A percentile compares a stretch with the other conserved stretches of the same genome.
These are phyloP conservation scores for Myxozyma nipponensis DNA, from an alignment of 805 yeast species.

Conservation along the genomic window DNA sequence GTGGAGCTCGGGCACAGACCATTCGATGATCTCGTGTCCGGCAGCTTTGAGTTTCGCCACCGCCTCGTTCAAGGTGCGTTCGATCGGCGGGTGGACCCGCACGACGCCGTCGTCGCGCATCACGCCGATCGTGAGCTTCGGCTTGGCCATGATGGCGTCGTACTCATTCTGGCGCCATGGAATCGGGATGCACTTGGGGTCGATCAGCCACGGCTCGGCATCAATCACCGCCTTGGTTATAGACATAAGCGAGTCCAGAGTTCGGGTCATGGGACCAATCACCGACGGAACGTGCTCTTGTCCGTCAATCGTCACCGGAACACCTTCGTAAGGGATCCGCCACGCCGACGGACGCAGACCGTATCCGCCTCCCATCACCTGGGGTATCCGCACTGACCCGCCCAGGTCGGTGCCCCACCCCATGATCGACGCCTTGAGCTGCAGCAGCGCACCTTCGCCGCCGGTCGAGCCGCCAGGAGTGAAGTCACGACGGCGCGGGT, in stretches of 20 bases:
- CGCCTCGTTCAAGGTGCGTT: slow-evolving; percentile 50
- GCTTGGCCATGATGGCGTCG: slow-evolving; percentile 26
- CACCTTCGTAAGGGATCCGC: slow-evolving; percentile 33
- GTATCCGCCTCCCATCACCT: slow-evolving; percentile 44
- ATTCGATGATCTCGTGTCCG: slow-evolving; percentile 52
- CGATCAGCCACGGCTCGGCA: slow-evolving; percentile 46
- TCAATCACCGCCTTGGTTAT: slow-evolving; percentile 42
- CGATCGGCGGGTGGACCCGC: slow-evolving; percentile 55
- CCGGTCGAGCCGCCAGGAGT: slow-evolving; percentile 56
- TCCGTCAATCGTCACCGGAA: slow-evolving; percentile 44
- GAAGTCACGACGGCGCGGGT: slow-evolving; percentile 44
- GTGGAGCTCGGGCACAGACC: slow-evolving; percentile 42
- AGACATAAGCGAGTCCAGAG: slow-evolving; percentile 41
- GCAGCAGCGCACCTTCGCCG: slow-evolving; percentile 53
- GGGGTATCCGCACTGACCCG: slow-evolving; percentile 51
- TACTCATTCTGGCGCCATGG: slow-evolving; percentile 44
- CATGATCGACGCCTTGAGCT: slow-evolving; percentile 45
- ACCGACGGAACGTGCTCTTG: slow-evolving; percentile 53
- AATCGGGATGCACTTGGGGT: slow-evolving; percentile 50
- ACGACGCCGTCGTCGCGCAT: slow-evolving; percentile 45
- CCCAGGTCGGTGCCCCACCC: slow-evolving; percentile 57
- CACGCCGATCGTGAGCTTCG: slow-evolving; percentile 47
- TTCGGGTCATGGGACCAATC: slow-evolving; percentile 48
- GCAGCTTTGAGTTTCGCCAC: slow-evolving; percentile 54
- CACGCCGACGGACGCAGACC: slow-evolving; percentile 42